phyloP scores from a whole-genome alignment of 192 early-diverging fungal genomes.

The Linnemannia elongata region DNA sequence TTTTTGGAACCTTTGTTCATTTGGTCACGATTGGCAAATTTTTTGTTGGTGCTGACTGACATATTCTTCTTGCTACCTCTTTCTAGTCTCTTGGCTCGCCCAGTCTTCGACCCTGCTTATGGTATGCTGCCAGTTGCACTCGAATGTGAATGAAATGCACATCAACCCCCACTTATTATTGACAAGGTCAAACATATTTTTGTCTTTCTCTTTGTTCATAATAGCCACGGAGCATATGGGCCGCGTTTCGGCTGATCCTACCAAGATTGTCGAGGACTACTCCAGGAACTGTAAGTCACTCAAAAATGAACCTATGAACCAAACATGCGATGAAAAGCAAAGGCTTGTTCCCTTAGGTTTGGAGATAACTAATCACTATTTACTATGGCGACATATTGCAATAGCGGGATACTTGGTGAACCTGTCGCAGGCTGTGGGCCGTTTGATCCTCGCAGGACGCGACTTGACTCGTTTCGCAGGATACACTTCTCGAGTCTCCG shows the following conservation, averaged over 20 bases:
- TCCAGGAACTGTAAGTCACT: slow-evolving; percentile 68
- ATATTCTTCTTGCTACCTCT: slow-evolving; percentile 71
- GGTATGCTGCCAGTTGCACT: slow-evolving; percentile 44
- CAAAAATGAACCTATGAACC: neutral
- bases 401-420: slow-evolving; percentile 73
- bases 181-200: neutral
- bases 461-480: slow-evolving; percentile 75
- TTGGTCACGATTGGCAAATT: neutral
- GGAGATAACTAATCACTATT: neutral
- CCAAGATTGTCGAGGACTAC: slow-evolving; percentile 73
- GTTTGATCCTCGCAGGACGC: slow-evolving; percentile 74
- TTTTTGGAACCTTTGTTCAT: neutral
- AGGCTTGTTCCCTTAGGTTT: neutral
- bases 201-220: neutral
- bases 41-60: neutral
- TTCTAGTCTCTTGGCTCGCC: slow-evolving; percentile 67
- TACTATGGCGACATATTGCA: slow-evolving; percentile 31
- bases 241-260: slow-evolving; percentile 60
- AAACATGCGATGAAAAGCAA: neutral
- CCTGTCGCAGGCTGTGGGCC: slow-evolving; percentile 73
- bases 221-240: slow-evolving; percentile 72
- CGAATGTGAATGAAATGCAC: neutral
- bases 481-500: slow-evolving; percentile 73
- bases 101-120: slow-evolving; percentile 70
- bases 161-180: neutral